Conservation (phyloP, 2,329 filamentous ascomycete genomes). For the Escovopsis sp. region DNA sequence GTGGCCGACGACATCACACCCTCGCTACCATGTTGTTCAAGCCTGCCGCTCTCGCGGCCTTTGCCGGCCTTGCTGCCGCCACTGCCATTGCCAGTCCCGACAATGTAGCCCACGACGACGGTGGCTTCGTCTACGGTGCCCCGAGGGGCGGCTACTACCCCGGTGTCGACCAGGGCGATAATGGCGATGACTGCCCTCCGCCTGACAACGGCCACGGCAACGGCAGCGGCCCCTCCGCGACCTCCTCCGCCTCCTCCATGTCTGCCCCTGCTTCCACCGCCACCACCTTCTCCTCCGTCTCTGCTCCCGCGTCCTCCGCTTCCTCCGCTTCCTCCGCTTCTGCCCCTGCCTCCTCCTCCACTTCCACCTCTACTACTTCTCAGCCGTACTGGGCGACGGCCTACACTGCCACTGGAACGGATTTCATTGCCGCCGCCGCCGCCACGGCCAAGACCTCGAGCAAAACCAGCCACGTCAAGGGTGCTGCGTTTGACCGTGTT, state of each 20-base stretch:
- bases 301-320: constrained; percentile 3
- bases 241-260: too few relatives aligned
- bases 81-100: constrained; percentile 1
- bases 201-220: too few relatives aligned
- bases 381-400: constrained; percentile 17
- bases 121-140: too few relatives aligned
- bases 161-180: too few relatives aligned
- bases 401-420: constrained; percentile 37
- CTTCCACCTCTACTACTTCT: constrained; percentile 4
- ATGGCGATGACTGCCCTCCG: too few relatives aligned
- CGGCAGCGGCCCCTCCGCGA: too few relatives aligned
- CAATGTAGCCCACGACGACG: background rate
- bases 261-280: background rate
- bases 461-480: constrained; percentile 49
- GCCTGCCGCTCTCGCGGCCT: constrained; percentile 11
- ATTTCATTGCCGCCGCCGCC: constrained; percentile 37
- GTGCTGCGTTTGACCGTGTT: constrained; percentile 58
- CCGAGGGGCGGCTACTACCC: too few relatives aligned
- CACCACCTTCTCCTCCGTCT: too few relatives aligned
- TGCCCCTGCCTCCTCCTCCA: background rate
- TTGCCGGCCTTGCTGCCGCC: constrained; percentile 14
- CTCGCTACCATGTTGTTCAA: constrained; percentile 7
- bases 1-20: too few relatives aligned
- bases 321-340: constrained; percentile 12
- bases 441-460: constrained; percentile 46